Conservation (phyloP, 768 basidiomycete species). For the Suillus spraguei region DNA sequence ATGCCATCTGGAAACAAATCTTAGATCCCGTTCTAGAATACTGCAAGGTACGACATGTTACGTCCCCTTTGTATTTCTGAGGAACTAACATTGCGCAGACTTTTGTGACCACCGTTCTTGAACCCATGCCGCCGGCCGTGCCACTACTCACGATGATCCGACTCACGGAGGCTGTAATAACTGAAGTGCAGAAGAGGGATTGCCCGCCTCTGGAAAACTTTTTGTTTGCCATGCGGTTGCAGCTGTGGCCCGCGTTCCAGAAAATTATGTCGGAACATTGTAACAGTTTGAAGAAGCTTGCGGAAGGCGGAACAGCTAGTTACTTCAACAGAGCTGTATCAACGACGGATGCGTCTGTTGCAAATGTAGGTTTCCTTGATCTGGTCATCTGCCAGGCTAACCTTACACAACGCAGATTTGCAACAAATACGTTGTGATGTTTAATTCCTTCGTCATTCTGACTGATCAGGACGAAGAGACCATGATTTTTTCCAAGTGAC, state of each 20-base stretch:
- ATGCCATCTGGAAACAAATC: constrained; percentile 86
- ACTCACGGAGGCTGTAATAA: constrained; percentile 78
- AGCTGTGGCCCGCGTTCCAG: constrained; percentile 94
- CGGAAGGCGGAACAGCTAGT: constrained; percentile 66
- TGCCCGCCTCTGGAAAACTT: constrained; percentile 83
- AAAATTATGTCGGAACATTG: constrained; percentile 84
- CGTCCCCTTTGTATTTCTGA: constrained; percentile 3
- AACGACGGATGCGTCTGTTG: constrained; percentile 71
- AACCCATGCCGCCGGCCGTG: constrained; percentile 72
- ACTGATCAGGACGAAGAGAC: constrained; percentile 88
- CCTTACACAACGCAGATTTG: constrained; percentile 51
- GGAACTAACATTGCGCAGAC: constrained; percentile 40
- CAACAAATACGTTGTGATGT: constrained; percentile 75
- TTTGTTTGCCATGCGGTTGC: constrained; percentile 77
- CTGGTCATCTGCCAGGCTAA: neutral
- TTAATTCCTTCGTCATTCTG: constrained; percentile 80
- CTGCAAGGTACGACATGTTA: constrained; percentile 56
- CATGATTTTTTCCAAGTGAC: constrained; percentile 93
- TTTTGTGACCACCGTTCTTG: constrained; percentile 69
- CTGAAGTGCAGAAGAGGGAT: constrained; percentile 74
- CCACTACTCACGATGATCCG: constrained; percentile 91
- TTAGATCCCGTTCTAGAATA: constrained; percentile 92
- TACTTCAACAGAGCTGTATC: constrained; percentile 62
- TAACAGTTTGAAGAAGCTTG: constrained; percentile 80
- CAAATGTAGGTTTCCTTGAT: constrained; percentile 46